Evolutionary conservation across 192 early-diverging fungal genomes (phyloP).

Genomic region (Podila epicladia): DNA sequence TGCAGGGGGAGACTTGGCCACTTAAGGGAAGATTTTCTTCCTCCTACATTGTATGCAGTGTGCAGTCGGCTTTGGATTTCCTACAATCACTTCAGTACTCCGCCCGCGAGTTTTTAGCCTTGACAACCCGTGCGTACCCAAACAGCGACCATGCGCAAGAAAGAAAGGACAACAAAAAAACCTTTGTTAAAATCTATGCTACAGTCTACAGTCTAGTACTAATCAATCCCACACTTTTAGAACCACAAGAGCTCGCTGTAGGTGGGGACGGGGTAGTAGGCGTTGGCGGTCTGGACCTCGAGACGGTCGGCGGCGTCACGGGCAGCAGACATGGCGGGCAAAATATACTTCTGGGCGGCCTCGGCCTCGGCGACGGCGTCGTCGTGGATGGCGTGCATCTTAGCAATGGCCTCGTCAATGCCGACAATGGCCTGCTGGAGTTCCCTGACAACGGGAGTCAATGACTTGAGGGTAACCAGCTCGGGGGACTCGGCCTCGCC

Average conservation of each 20-base stretch:
- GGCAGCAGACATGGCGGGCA: constrained; percentile 76
- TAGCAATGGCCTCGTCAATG: constrained; percentile 65
- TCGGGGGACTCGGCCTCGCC: constrained; percentile 70
- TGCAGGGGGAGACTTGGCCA: too few relatives aligned
- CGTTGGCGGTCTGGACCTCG: constrained; percentile 87
- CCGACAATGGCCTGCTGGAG: constrained; percentile 66
- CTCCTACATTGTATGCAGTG: too few relatives aligned
- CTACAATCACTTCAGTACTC: too few relatives aligned
- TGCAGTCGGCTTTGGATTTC: too few relatives aligned
- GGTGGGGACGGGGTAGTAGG: constrained; percentile 97
- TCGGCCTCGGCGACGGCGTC: constrained; percentile 73
- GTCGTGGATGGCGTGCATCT: constrained; percentile 66
- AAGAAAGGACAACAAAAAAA: too few relatives aligned
- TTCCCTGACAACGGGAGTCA: constrained; percentile 67
- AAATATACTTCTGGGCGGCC: constrained; percentile 67
- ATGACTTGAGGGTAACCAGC: constrained; percentile 68
- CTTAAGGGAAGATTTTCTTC: too few relatives aligned
- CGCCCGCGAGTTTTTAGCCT: too few relatives aligned
- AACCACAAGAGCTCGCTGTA: constrained; percentile 89
- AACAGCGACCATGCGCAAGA: too few relatives aligned
- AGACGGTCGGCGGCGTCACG: constrained; percentile 78
- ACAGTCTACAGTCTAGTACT: too few relatives aligned
- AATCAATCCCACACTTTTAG: constrained; percentile 1
- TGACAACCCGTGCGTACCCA: too few relatives aligned
- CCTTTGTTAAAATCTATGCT: too few relatives aligned